Evolutionary conservation across 1,284 basidiomycete species (phyloP).

Genomic region (Exobasidium cylindrosporum): DNA sequence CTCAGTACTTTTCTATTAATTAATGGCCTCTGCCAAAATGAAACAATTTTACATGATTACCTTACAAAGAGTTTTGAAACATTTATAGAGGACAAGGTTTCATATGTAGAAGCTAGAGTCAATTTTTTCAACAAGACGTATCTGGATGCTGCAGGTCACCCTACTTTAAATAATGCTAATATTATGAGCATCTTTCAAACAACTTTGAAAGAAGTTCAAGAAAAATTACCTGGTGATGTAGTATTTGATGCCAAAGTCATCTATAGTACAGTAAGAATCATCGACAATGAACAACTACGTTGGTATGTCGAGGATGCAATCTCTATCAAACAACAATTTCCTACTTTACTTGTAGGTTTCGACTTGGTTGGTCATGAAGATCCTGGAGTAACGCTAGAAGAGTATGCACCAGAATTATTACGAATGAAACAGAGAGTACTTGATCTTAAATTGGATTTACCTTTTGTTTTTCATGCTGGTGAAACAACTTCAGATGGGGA

Average conservation of each 20-base stretch:
- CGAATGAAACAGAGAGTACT: constrained; percentile 64
- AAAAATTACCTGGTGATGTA: constrained; percentile 16
- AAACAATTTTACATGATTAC: constrained; percentile 64
- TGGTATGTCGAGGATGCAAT: constrained; percentile 73
- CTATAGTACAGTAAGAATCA: constrained; percentile 66
- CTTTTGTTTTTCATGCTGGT: constrained; percentile 76
- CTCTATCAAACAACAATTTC: constrained; percentile 69
- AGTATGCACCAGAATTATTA: constrained; percentile 67
- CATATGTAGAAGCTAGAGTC: constrained; percentile 69
- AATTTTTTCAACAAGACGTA: constrained; percentile 68
- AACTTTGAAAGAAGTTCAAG: constrained; percentile 60
- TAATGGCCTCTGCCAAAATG: constrained; percentile 55
- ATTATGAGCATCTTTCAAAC: constrained; percentile 64
- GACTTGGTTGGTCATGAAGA: constrained; percentile 78
- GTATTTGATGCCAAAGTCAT: constrained; percentile 55
- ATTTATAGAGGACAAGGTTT: constrained; percentile 70
- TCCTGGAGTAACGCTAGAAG: constrained; percentile 63
- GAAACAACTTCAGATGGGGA: constrained; percentile 71
- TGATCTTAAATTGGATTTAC: constrained; percentile 66
- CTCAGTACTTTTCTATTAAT: constrained; percentile 36
- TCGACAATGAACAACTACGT: constrained; percentile 64
- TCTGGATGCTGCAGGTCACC: constrained; percentile 63
- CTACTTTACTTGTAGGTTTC: constrained; percentile 71
- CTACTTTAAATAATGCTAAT: constrained; percentile 64
- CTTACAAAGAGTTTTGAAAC: constrained; percentile 65